Evolutionary conservation across 2,329 filamentous ascomycete genomes (phyloP), one percentile per base, ranked within the genome.

Genomic region (Penicillium sp.): DNA sequence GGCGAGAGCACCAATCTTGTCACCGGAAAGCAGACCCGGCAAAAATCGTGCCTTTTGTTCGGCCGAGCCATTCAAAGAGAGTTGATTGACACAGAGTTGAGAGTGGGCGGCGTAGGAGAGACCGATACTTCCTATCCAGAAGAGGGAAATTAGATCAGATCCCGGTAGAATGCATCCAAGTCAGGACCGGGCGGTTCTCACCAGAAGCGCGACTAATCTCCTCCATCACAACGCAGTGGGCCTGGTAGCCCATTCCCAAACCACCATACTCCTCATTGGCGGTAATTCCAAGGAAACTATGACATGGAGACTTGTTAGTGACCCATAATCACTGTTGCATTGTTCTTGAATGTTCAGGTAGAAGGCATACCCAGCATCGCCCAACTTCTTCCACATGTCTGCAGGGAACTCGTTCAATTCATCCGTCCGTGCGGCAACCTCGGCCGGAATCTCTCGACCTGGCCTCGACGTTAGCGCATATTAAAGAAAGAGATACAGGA

Each of bases 31-130:
- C 45, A 99, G 79, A 0, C 85, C 90, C 0, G 94, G 92, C 1
- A 99, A 84, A 75, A 89, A 93, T 66, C 87, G 86, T 60, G 82
- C 78, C 78, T 97, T 97, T 78, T 98, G 95, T 62, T 87, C 88
- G 0, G 83, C 72, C 3, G 83, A 88, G 47, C 91, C 95, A 74
- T 99, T 96, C 69, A 99, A 83, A 79, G 93, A 92, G 51, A 99
- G 81, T 79, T 99, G 95, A 77, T 99, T 99, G 60, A 98, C 90
- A 79, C 95, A 98, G 54, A 99, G 84, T 77, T 99, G 95, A 34
- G 90, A 95, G 78, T 99, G 95, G 7, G 95, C 95, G 2, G 94
- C 94, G 75, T 98, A 99, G 67, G 91, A 96, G 49, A 99, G 84
- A 0, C 87, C 94, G 34, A 77, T 76, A 62, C 76, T 78, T 58